Percentiles rank a stretch among this genome's conserved stretches.
phyloP scores from a whole-genome alignment of 202 grass and related monocot genomes.

The Panicum virgatum region DNA sequence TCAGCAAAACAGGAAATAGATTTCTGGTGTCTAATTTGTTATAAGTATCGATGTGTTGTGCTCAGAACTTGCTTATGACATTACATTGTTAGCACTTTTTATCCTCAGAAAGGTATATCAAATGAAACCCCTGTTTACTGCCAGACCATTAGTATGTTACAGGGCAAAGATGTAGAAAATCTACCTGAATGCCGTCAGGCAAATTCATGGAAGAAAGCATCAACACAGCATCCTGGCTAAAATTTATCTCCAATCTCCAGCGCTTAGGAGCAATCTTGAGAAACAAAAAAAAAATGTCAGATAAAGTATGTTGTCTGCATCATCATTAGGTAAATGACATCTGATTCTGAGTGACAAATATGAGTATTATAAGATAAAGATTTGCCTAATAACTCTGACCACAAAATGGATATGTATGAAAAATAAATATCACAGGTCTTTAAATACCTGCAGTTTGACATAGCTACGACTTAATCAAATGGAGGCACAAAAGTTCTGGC shows the following conservation, averaged over 20 bases:
- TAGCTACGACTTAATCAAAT: background rate
- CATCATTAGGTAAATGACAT: background rate
- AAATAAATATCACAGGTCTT: background rate
- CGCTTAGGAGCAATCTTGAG: constrained; percentile 84
- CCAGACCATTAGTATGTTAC: background rate
- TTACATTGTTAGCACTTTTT: background rate
- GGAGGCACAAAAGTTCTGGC: background rate
- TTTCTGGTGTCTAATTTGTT: background rate
- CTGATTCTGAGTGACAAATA: background rate
- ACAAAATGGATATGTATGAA: background rate
- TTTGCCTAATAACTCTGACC: background rate
- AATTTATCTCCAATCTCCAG: constrained; percentile 98
- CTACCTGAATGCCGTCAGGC: constrained; percentile 94
- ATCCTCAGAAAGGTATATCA: background rate
- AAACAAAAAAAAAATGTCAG: constrained; percentile 23
- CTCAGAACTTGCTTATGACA: background rate
- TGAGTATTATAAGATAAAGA: background rate
- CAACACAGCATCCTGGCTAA: constrained; percentile 93
- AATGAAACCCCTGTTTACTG: background rate
- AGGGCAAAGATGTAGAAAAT: constrained; percentile 1
- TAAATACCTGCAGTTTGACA: background rate
- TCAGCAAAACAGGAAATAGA: background rate
- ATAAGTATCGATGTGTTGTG: background rate
- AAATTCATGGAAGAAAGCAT: constrained; percentile 99
- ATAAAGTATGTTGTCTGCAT: background rate